Evolutionary conservation across 2,329 filamentous ascomycete species (phyloP), one percentile per base, ranked within the genome.

Genomic region (Fusarium equiseti): DNA sequence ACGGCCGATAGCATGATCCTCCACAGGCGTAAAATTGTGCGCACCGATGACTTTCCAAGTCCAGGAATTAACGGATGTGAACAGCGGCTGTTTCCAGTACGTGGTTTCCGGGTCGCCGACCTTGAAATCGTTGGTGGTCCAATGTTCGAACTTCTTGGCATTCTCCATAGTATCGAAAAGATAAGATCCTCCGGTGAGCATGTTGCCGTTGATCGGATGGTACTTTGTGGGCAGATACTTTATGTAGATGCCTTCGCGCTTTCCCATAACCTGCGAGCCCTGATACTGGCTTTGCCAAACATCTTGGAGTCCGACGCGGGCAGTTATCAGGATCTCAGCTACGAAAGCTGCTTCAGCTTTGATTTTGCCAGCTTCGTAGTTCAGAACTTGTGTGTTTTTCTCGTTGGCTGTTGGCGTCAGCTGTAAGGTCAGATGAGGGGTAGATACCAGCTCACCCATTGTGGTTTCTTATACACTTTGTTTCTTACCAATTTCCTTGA

Each of bases 31-130:
- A 15, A 73, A 74, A 24, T 74, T 73, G 16, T 63, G 49, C 8
- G 72, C 72, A 0, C 72, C 72, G 2, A 73, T 71, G 8, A 73
- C 72, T 3, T 58, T 66, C 72, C 72, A 73, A 4, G 26, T 27
- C 40, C 57, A 74, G 4, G 56, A 31, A 11, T 49, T 38, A 4
- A 69, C 71, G 4, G 61, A 57, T 9, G 68, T 58, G 44, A 73
- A 73, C 7, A 69, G 12, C 0, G 71, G 71, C 9, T 73, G 72
- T 6, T 71, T 74, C 72, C 72, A 73, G 15, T 71, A 73, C 3
- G 55, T 68, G 2, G 63, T 68, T 26, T 71, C 61, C 8, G 72
- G 72, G 5, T 73, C 69, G 1, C 71, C 72, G 2, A 74, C 66
- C 45, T 72, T 48, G 22, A 73, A 74, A 2, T 74, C 71, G 20